Conservation (phyloP, 2,329 filamentous ascomycete species). For the Penicillium sp. region DNA sequence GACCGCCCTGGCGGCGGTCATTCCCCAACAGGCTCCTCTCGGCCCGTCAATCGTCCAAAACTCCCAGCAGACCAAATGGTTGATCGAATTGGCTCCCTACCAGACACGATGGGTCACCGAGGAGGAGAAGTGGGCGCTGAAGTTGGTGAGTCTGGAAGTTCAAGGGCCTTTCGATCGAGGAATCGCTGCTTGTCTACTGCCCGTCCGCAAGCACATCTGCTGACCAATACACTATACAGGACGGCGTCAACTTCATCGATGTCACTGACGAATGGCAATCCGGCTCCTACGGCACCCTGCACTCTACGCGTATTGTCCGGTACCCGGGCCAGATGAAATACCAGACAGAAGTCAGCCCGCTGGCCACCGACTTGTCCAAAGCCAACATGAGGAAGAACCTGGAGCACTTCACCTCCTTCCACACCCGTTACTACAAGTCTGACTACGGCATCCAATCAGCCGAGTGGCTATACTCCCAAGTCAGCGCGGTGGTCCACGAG, state of each 20-base stretch:
- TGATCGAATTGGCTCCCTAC: slow-evolving; percentile 83
- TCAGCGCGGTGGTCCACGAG: slow-evolving; percentile 69
- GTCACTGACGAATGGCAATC: slow-evolving; percentile 70
- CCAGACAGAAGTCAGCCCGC: slow-evolving; percentile 65
- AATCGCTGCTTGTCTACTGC: not conserved
- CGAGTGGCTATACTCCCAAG: slow-evolving; percentile 78
- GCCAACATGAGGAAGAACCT: slow-evolving; percentile 75
- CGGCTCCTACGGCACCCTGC: slow-evolving; percentile 58
- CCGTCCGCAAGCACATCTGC: not conserved
- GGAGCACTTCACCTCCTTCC: slow-evolving; percentile 64
- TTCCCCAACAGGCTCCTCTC: slow-evolving; percentile 35
- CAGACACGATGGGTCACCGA: slow-evolving; percentile 87
- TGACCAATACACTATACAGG: slow-evolving; percentile 49
- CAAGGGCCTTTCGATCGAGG: not conserved
- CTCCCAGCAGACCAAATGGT: slow-evolving; percentile 57
- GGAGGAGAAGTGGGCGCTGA: slow-evolving; percentile 90
- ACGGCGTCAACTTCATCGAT: slow-evolving; percentile 89
- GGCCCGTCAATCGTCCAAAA: slow-evolving; percentile 27
- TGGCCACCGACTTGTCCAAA: slow-evolving; percentile 72
- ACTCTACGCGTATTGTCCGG: slow-evolving; percentile 49
- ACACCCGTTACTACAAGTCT: slow-evolving; percentile 61
- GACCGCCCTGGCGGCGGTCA: slow-evolving; percentile 35
- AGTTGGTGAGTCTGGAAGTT: slow-evolving; percentile 61
- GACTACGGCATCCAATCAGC: slow-evolving; percentile 77
- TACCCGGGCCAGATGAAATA: slow-evolving; percentile 69